Base-by-base conservation (phyloP, 768 basidiomycete species). In the Leccinum disarticulatum region DNA sequence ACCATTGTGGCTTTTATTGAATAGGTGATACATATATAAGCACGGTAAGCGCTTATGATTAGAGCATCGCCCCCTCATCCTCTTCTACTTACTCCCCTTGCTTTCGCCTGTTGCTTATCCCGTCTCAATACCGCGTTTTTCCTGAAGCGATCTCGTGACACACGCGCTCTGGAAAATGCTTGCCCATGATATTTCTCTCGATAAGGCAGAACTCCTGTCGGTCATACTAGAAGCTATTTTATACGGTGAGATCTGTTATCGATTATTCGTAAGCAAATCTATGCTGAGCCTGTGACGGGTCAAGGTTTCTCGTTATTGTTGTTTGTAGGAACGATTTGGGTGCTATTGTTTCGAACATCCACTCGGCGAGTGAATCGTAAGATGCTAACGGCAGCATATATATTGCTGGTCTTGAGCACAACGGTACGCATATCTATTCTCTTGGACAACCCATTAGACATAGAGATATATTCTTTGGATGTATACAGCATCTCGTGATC, bases 301-400 rank as follows among this genome's bases (percentile, higher is more conserved):
- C 33, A n/a, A 77, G 76, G 76, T 0, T 73, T 76, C 55, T 77
- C 74, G 6, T 35, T 75, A 27, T 56, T 76, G 36, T 74, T 77
- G 76, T 77, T 74, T 58, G 63, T 64, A 13, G 66, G 64, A 8
- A 72, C 74, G 0, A 51, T 75, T 14, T 71, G 69, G 64, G 64
- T 58, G 1, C 33, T 76, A n/a, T 38, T 60, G 4, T 52, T 49
- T 14, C 53, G 56, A 19, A 61, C 22, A 6, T 35, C 55, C 6
- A 56, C 53, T 8, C 25, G 33, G 13, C 27, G 38, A 14, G 25
- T 74, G 47, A 69, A 75, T 49, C 31, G 8, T 9, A 60, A 52
- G 28, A 70, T 71, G 67, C 6, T 74, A 2, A n/a, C 48, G 6
- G 66, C 64, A 8, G 66, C 75, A 1, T 68, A 64, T 15, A 36